These are phyloP conservation scores for Coemansia sp. DNA, from an alignment of 192 early-diverging fungal genomes.

Conservation along the genomic window DNA sequence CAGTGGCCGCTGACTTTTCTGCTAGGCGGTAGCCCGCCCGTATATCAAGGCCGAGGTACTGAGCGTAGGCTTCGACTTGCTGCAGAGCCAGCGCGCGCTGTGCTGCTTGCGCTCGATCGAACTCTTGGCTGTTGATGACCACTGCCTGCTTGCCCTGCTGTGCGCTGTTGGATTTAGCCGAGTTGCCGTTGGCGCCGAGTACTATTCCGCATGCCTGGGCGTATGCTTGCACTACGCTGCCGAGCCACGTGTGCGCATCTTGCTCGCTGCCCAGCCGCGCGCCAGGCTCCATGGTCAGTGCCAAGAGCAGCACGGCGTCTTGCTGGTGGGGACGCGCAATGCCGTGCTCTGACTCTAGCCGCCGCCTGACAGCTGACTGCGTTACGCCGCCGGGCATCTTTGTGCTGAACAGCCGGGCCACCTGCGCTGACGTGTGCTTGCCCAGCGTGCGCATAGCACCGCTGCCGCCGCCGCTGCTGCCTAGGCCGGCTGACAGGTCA, in stretches of 20 bases:
- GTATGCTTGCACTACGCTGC: constrained; percentile 65
- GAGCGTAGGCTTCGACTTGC: constrained; percentile 78
- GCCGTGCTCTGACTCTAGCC: constrained; percentile 51
- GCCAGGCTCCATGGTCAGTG: constrained; percentile 79
- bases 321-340: constrained; percentile 69
- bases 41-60: constrained; percentile 77
- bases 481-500: constrained; percentile 73
- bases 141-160: constrained; percentile 24
- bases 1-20: constrained; percentile 25
- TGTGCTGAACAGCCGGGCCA: constrained; percentile 78
- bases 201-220: constrained; percentile 67
- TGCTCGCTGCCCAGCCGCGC: constrained; percentile 67
- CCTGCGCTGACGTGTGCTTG: constrained; percentile 72
- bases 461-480: constrained; percentile 29
- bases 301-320: constrained; percentile 74
- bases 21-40: constrained; percentile 65
- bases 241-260: constrained; percentile 82
- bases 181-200: constrained; percentile 11
- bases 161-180: not conserved
- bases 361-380: constrained; percentile 67
- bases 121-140: constrained; percentile 84
- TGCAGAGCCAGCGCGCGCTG: constrained; percentile 67
- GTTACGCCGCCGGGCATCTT: constrained; percentile 96
- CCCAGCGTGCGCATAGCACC: constrained; percentile 59
- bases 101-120: constrained; percentile 70